Base-by-base conservation (phyloP, 202 grass and related monocot genomes). In the Sporobolus alterniflorus region DNA sequence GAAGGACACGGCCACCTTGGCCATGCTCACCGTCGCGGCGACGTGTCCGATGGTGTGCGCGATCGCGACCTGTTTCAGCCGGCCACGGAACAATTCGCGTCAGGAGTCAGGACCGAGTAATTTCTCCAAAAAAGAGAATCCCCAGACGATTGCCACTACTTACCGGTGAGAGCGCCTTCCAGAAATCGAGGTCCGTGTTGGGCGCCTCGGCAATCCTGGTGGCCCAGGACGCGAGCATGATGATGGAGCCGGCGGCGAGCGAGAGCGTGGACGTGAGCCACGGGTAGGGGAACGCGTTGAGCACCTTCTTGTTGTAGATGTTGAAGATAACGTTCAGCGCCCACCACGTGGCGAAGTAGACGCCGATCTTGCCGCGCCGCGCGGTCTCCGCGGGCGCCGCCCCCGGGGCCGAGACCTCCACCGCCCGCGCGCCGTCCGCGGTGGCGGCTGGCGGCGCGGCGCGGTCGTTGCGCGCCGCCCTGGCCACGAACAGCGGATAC, bases 251-350 rank as follows among this genome's bases (percentile, higher is more conserved):
- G 69, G 91, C 96, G 42, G 96, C 93, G 48, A 98, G 93, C 13
- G 93, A 93, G 28, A 98, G 91, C 50, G 91, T 92, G 13, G 96
- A 93, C n/a, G 83, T 90, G 40, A 98, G 85, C 96, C 96, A 98
- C 34, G 96, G 96, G 87, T 88, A 98, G 0, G 96, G 96, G 86
- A 98, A 98, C 64, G 83, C 96, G 83, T 98, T 98, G 8, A 98
- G 86, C 55, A 95, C 92, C 73, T 98, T 98, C 85, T 98, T 98
- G 89, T 98, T 98, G 91, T 98, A 98, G 75, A 98, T 98, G 73
- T 98, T 98, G 73, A 98, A 98, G 62, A 98, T 92, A 32, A 98
- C 96, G 78, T 98, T 98, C 31, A 98, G 80, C 55, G 92, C 87
- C 96, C 96, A 98, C 96, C 96, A 98, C 10, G 92, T 98, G 2